phyloP scores from a whole-genome alignment of 192 early-diverging fungal genomes.

The Backusella morwellensis region DNA sequence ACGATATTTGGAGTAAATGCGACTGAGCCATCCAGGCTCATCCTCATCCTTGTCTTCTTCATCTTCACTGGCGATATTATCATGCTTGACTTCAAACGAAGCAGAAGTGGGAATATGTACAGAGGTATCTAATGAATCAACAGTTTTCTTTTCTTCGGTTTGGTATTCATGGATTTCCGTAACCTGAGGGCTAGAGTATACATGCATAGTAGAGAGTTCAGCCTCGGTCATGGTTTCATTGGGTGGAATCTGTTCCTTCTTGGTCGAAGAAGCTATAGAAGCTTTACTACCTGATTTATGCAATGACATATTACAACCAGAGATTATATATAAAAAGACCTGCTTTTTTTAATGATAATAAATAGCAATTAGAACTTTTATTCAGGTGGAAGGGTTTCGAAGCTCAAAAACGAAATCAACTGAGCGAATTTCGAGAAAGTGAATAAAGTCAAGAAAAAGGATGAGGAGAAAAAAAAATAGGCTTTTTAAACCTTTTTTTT shows the following conservation, averaged over 20 bases:
- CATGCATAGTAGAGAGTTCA: neutral
- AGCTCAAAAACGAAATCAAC: too few relatives aligned
- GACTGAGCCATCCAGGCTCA: neutral
- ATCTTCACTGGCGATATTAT: neutral
- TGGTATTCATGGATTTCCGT: neutral
- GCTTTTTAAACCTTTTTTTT: neutral
- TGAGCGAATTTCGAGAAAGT: neutral
- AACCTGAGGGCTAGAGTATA: neutral
- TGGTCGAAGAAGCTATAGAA: neutral
- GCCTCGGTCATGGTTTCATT: neutral
- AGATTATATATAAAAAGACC: neutral
- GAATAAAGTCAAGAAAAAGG: neutral
- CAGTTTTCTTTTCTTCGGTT: neutral
- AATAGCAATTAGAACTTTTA: neutral
- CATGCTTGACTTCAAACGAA: neutral
- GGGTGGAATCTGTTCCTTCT: neutral
- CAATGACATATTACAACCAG: neutral
- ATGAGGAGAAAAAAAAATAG: neutral
- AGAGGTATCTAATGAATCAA: neutral
- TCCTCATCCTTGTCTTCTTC: neutral
- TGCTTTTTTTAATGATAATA: neutral
- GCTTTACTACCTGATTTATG: neutral
- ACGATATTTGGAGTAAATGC: constrained; percentile 1
- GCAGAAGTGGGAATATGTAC: neutral
- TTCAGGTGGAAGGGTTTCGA: neutral